phyloP scores from a whole-genome alignment of 495 filamentous ascomycete species.

The Penicillium bialowiezense region DNA sequence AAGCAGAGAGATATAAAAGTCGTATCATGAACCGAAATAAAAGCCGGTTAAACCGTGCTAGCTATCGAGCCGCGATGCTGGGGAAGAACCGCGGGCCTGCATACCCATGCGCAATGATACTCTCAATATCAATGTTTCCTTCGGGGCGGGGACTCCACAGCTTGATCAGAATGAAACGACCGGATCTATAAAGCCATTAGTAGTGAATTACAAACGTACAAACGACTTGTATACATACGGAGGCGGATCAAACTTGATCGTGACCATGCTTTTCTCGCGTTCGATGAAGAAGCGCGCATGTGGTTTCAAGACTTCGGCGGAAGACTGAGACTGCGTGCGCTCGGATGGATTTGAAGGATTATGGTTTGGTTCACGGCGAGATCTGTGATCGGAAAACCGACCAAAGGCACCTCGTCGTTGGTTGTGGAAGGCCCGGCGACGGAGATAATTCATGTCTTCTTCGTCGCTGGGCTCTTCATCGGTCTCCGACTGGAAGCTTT shows the following conservation, averaged over 20 bases:
- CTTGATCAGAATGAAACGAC: conserved; percentile 77
- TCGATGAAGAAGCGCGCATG: conserved; percentile 79
- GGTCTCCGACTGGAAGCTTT: conserved; percentile 44
- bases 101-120: conserved; percentile 73
- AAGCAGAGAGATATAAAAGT: background rate
- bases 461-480: conserved; percentile 52
- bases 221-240: conserved; percentile 54
- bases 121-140: conserved; percentile 83
- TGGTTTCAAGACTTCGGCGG: conserved; percentile 59
- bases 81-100: conserved; percentile 81
- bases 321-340: conserved; percentile 12
- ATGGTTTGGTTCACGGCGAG: conserved; percentile 25
- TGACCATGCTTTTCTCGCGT: conserved; percentile 76
- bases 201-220: background rate
- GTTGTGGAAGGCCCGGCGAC: conserved; percentile 17
- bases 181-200: conserved; percentile 44
- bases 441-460: conserved; percentile 14
- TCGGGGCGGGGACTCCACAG: conserved; percentile 69
- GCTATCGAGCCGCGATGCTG: conserved; percentile 1
- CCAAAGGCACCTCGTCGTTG: conserved; percentile 8
- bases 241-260: conserved; percentile 83
- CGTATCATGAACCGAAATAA: background rate
- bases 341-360: conserved; percentile 23
- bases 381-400: conserved; percentile 10
- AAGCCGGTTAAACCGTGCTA: background rate